Evolutionary conservation across 805 yeast species (phyloP).

Genomic region (Starmerella potacharoeniae): DNA sequence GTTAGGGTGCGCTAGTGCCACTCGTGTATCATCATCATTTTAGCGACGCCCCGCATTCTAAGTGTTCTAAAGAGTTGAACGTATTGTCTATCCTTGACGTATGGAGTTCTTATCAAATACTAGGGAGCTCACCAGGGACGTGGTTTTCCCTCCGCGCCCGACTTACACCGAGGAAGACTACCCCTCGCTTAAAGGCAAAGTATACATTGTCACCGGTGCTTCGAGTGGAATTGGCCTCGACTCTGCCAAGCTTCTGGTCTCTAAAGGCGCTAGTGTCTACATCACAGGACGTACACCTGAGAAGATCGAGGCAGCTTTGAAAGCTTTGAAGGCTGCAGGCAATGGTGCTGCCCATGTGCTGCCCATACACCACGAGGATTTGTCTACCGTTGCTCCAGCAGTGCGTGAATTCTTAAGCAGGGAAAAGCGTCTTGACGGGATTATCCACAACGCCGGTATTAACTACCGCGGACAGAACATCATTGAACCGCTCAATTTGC

Average conservation of each 20-base stretch:
- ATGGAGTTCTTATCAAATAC: constrained; percentile 9
- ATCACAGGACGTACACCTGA: constrained; percentile 31
- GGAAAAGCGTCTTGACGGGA: constrained; percentile 29
- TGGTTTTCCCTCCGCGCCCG: constrained; percentile 11
- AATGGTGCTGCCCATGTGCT: constrained; percentile 13
- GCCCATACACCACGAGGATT: constrained; percentile 29
- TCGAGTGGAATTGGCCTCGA: constrained; percentile 24
- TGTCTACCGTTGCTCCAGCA: constrained; percentile 34
- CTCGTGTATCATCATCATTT: too few relatives aligned
- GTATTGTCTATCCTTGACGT: neutral
- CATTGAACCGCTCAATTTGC: constrained; percentile 6
- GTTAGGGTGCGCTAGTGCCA: too few relatives aligned
- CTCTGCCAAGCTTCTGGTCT: constrained; percentile 18
- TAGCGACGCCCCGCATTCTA: too few relatives aligned
- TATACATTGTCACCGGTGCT: constrained; percentile 26
- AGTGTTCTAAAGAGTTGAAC: too few relatives aligned
- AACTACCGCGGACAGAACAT: constrained; percentile 19
- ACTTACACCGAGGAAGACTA: constrained; percentile 16
- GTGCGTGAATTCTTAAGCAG: constrained; percentile 25
- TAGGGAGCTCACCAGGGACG: constrained; percentile 15
- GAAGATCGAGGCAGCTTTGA: constrained; percentile 28
- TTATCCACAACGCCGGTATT: constrained; percentile 32
- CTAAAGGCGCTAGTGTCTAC: constrained; percentile 32
- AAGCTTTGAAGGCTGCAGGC: constrained; percentile 19
- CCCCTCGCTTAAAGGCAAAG: constrained; percentile 31